Evolutionary conservation across 495 filamentous ascomycete genomes (phyloP).

Genomic region (Penicillium manginii): DNA sequence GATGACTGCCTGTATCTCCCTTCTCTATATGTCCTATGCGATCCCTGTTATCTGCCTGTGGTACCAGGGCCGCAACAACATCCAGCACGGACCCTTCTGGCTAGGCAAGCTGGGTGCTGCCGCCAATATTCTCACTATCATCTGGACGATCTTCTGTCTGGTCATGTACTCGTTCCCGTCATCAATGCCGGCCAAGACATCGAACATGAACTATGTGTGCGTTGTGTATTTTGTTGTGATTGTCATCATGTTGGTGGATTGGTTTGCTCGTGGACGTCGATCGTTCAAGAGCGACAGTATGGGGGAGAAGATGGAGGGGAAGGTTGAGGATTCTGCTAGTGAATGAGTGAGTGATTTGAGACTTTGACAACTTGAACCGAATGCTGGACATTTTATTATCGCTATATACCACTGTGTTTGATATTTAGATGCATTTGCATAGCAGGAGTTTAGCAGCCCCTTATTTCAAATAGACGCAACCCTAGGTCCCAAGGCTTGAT

Average conservation of each 20-base stretch:
- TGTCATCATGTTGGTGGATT: constrained; percentile 45
- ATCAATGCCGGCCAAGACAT: constrained; percentile 43
- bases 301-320: neutral
- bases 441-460: neutral
- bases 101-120: constrained; percentile 44
- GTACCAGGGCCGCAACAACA: constrained; percentile 53
- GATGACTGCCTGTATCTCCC: constrained; percentile 55
- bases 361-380: neutral
- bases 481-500: no score
- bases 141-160: constrained; percentile 57
- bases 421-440: constrained; percentile 3
- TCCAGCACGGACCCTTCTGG: constrained; percentile 53
- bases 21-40: constrained; percentile 57
- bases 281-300: constrained; percentile 10
- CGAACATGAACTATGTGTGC: constrained; percentile 62
- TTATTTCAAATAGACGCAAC: neutral
- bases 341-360: neutral
- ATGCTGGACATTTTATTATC: constrained; percentile 1
- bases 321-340: constrained; percentile 8
- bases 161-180: constrained; percentile 54
- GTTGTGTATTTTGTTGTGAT: constrained; percentile 55
- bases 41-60: constrained; percentile 52
- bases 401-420: constrained; percentile 4
- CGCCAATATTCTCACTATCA: constrained; percentile 49
- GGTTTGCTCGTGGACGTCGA: constrained; percentile 41